Evolutionary conservation across 2,329 filamentous ascomycete species (phyloP).

Genomic region (Cercospora beticola): DNA sequence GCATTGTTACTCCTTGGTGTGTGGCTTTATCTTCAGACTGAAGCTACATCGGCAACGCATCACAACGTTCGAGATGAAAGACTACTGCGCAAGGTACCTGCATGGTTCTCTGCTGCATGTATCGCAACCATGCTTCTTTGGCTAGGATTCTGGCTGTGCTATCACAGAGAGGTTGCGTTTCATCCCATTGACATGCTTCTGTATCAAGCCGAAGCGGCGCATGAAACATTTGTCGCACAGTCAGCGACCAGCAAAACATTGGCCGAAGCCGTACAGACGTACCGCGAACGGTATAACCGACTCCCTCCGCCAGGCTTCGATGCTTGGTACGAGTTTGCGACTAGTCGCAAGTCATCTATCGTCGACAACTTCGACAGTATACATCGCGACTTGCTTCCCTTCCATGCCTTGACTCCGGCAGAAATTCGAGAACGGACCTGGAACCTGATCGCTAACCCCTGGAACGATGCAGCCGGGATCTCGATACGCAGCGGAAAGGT

Average conservation of each 20-base stretch:
- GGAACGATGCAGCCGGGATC: constrained; percentile 58
- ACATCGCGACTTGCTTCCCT: constrained; percentile 56
- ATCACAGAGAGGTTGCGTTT: constrained; percentile 42
- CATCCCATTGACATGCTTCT: constrained; percentile 60
- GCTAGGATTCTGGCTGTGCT: constrained; percentile 43
- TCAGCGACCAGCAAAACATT: constrained; percentile 51
- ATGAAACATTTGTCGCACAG: constrained; percentile 51
- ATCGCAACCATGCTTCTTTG: constrained; percentile 46
- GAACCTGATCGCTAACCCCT: constrained; percentile 53
- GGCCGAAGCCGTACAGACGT: constrained; percentile 51
- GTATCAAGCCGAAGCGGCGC: constrained; percentile 48
- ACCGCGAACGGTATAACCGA: constrained; percentile 53
- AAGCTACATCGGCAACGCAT: constrained; percentile 18
- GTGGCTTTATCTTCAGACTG: constrained; percentile 33
- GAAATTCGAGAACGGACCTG: constrained; percentile 55
- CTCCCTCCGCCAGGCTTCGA: constrained; percentile 61
- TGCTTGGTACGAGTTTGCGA: constrained; percentile 59
- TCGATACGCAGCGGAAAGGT: constrained; percentile 56
- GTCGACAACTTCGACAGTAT: constrained; percentile 64
- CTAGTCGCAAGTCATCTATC: constrained; percentile 50
- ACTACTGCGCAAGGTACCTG: constrained; percentile 25
- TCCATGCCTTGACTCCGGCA: constrained; percentile 53
- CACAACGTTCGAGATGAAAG: background rate
- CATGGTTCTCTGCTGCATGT: constrained; percentile 41
- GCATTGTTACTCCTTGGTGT: constrained; percentile 33